Base-by-base conservation (phyloP, 148 eudicot genomes). In the Dianthus caryophyllus region DNA sequence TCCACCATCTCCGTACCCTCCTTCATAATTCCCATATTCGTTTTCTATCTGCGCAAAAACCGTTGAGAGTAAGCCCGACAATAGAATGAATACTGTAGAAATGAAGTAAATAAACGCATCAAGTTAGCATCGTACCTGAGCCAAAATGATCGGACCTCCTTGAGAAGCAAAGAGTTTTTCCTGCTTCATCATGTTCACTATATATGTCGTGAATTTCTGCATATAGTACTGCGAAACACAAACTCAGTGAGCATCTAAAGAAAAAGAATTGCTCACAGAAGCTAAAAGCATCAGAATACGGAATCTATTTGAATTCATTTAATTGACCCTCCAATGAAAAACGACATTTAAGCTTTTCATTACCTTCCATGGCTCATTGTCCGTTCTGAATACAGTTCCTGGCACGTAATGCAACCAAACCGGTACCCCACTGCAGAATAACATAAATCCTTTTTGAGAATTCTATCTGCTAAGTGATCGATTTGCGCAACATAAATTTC, bases 121-220 rank as follows among this genome's bases (percentile, higher is more conserved):
- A 8, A n/a, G 48, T 24, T 18, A 36, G 46, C 31, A 67, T 76
- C 48, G 77, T 80, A 80, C 99, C 96, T 95, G 99, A 27, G 97
- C 81, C 89, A 95, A 82, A 83, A 95, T 95, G 61, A 95, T 95
- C n/a, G 99, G 99, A 76, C 99, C 99, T 66, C 99, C 97, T 76
- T 95, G 97, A 27, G 97, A 84, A 52, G 93, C 97, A 79, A 90
- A 95, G 67, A 95, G 88, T 71, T 88, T 88, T 79, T 90, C 97
- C 68, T 85, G 63, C 88, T 95, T 95, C 99, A 95, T 90, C 71
- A 88, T 66, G 74, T 88, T 80, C 78, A 95, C 99, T 69, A 90
- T 84, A 65, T 77, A 81, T 46, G 93, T 80, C 64, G 82, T 82
- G 80, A 95, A 95, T 80, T 88, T 95, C 82, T 95, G 79, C 99